Conservation (phyloP, 2,329 filamentous ascomycete genomes). For the Colletotrichum sublineola region DNA sequence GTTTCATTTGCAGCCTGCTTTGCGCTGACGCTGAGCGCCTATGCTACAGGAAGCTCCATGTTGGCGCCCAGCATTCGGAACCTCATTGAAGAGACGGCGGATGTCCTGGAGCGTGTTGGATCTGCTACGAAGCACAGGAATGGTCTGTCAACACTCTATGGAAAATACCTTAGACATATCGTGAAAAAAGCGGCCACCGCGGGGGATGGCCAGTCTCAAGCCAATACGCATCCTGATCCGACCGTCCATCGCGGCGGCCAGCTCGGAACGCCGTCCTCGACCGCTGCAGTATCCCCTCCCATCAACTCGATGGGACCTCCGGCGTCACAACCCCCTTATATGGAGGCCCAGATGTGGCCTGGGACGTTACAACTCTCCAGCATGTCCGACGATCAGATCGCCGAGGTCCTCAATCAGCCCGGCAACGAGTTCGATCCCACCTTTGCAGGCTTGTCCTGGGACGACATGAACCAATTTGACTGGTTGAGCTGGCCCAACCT, state of each 20-base stretch:
- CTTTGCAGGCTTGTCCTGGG: constrained; percentile 69
- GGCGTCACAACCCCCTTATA: constrained; percentile 46
- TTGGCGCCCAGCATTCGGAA: constrained; percentile 73
- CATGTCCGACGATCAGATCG: constrained; percentile 78
- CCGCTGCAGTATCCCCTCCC: constrained; percentile 28
- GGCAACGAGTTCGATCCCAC: constrained; percentile 70
- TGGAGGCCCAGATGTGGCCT: constrained; percentile 55
- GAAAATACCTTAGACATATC: constrained; percentile 60
- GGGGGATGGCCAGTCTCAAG: constrained; percentile 27
- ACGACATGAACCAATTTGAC: constrained; percentile 70
- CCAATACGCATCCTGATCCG: constrained; percentile 21
- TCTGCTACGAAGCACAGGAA: constrained; percentile 75
- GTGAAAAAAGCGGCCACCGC: constrained; percentile 54
- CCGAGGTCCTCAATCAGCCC: constrained; percentile 74
- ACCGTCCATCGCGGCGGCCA: constrained; percentile 21
- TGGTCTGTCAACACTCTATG: constrained; percentile 70
- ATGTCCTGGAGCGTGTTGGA: constrained; percentile 77
- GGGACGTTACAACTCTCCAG: constrained; percentile 73
- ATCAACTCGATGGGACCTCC: constrained; percentile 42
- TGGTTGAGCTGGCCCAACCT: constrained; percentile 66
- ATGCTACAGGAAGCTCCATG: constrained; percentile 68
- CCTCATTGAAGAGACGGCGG: constrained; percentile 76
- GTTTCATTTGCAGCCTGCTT: constrained; percentile 81
- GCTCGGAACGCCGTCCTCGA: constrained; percentile 27
- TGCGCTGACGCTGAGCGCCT: constrained; percentile 73